A percentile compares a stretch with the other conserved stretches of the same genome.
phyloP scores from a whole-genome alignment of 805 yeast genomes.

The Candida endomychidarum region DNA sequence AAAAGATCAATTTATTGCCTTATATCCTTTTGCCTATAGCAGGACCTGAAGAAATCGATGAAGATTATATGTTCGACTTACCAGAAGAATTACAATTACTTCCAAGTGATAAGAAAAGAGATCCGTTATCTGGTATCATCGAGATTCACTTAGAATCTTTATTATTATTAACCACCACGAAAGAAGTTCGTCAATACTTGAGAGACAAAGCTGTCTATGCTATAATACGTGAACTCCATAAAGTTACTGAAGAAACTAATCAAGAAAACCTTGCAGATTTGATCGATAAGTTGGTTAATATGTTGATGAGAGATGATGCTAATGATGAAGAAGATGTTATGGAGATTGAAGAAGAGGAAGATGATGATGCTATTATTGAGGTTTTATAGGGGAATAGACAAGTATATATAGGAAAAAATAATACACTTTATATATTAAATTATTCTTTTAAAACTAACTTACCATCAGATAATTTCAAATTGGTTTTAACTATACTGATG shows the following conservation, averaged over 20 bases:
- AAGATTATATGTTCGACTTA: slow-evolving; percentile 80
- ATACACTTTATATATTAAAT: no score
- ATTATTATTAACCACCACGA: slow-evolving; percentile 75
- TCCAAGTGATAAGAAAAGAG: slow-evolving; percentile 74
- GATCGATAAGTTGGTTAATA: slow-evolving; percentile 83
- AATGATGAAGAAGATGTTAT: slow-evolving; percentile 39
- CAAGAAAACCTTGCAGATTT: slow-evolving; percentile 55
- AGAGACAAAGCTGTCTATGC: slow-evolving; percentile 86
- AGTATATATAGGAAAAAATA: no score
- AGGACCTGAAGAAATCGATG: slow-evolving; percentile 70
- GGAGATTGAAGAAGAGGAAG: slow-evolving; percentile 45
- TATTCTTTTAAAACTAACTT: slow-evolving; percentile 38
- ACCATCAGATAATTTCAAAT: slow-evolving; percentile 51
- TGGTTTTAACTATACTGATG: slow-evolving; percentile 55
- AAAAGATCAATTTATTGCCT: slow-evolving; percentile 71
- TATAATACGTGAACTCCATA: slow-evolving; percentile 81
- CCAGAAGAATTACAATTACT: slow-evolving; percentile 87
- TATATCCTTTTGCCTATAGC: slow-evolving; percentile 80
- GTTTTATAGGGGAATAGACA: slow-evolving; percentile 34
- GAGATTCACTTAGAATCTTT: slow-evolving; percentile 77
- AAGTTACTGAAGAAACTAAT: slow-evolving; percentile 45
- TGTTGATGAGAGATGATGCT: slow-evolving; percentile 87
- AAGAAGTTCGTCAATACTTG: slow-evolving; percentile 67
- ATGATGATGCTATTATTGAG: slow-evolving; percentile 50
- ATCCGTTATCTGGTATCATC: slow-evolving; percentile 63